Percentiles rank a stretch among this genome's conserved stretches.
Conservation (phyloP, 495 filamentous ascomycete species). For the Aspergillus egyptiacus region DNA sequence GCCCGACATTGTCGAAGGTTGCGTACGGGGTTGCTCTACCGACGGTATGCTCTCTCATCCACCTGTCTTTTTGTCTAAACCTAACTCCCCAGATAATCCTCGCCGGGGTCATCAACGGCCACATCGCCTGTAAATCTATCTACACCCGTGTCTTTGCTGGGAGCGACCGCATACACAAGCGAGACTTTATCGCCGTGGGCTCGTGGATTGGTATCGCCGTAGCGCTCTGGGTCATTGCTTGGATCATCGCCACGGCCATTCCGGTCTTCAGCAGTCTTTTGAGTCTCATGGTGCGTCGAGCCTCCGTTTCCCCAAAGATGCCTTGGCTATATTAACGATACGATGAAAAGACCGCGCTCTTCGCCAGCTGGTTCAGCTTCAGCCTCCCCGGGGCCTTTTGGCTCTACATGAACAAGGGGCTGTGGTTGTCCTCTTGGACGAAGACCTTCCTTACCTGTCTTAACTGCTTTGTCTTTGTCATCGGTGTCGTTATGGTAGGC, state of each 20-base stretch:
- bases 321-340: background rate
- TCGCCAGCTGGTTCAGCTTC: constrained; percentile 32
- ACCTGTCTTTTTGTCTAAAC: background rate
- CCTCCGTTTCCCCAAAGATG: constrained; percentile 11
- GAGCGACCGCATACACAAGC: constrained; percentile 54
- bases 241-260: constrained; percentile 66
- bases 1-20: constrained; percentile 54
- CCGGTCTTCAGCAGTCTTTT: constrained; percentile 66
- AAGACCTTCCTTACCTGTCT: constrained; percentile 33
- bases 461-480: constrained; percentile 27
- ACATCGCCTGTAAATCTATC: constrained; percentile 58
- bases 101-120: constrained; percentile 64
- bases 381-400: constrained; percentile 41
- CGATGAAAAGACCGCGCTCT: constrained; percentile 31
- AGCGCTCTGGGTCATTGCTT: constrained; percentile 57
- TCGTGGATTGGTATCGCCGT: constrained; percentile 56
- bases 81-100: constrained; percentile 37
- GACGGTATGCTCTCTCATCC: constrained; percentile 37
- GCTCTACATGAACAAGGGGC: constrained; percentile 36
- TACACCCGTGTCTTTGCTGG: constrained; percentile 55
- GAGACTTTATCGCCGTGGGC: constrained; percentile 41
- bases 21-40: constrained; percentile 76
- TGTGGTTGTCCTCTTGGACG: constrained; percentile 27
- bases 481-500: constrained; percentile 34
- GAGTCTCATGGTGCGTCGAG: constrained; percentile 40